Conservation (phyloP, 1,284 basidiomycete species). For the Ustilago vetiveriae region DNA sequence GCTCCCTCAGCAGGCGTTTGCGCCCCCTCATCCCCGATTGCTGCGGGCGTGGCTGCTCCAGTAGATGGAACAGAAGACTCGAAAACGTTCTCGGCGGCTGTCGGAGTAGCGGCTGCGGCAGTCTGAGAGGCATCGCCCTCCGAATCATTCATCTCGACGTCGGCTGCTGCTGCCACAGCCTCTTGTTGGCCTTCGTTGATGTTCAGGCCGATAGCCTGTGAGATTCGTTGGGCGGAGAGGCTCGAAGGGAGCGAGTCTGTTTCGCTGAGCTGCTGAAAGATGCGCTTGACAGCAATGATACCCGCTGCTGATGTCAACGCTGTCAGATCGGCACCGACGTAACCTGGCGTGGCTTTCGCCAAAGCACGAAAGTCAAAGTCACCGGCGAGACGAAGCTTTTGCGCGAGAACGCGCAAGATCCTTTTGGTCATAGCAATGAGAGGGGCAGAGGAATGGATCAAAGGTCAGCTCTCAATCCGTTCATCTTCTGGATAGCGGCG, state of each 20-base stretch:
- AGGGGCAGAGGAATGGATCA: not conserved
- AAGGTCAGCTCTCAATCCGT: slow-evolving; percentile 9
- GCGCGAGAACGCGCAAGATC: slow-evolving; percentile 61
- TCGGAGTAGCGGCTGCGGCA: not conserved
- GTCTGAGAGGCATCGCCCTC: not conserved
- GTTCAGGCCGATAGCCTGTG: slow-evolving; percentile 35
- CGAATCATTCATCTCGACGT: slow-evolving; percentile 48
- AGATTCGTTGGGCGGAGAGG: slow-evolving; percentile 29
- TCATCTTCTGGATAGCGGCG: not conserved
- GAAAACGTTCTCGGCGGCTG: not conserved
- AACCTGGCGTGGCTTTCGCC: slow-evolving; percentile 93
- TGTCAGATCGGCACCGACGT: slow-evolving; percentile 92
- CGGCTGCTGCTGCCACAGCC: slow-evolving; percentile 3
- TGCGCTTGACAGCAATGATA: slow-evolving; percentile 93
- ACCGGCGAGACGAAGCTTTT: slow-evolving; percentile 71
- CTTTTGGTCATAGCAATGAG: slow-evolving; percentile 8
- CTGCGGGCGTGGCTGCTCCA: slow-evolving; percentile 14
- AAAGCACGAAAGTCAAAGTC: slow-evolving; percentile 83
- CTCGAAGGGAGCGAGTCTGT: slow-evolving; percentile 46
- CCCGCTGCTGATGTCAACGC: slow-evolving; percentile 92
- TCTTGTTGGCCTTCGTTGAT: slow-evolving; percentile 3
- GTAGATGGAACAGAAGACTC: slow-evolving; percentile 10
- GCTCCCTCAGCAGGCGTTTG: slow-evolving; percentile 5
- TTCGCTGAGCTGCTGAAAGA: slow-evolving; percentile 78
- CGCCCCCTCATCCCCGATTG: slow-evolving; percentile 12